A percentile compares a stretch with the other conserved stretches of the same genome.
Conservation (phyloP, 2,329 filamentous ascomycete species). For the Xylaria sp. region DNA sequence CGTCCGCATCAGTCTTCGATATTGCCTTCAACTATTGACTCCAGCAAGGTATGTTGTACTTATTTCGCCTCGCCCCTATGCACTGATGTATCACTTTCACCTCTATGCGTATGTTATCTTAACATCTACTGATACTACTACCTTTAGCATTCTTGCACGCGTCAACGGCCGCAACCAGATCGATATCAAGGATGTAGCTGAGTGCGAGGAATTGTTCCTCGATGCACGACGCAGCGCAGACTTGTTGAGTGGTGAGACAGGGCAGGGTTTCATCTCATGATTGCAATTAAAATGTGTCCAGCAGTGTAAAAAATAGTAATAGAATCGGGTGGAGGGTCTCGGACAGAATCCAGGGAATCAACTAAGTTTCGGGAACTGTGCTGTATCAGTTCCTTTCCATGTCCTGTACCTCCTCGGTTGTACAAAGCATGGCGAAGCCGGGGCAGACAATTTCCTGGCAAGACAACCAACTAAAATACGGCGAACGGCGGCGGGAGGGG, state of each 20-base stretch:
- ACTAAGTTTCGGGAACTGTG: slow-evolving; percentile 4
- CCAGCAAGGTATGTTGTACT: slow-evolving; percentile 73
- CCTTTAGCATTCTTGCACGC: slow-evolving; percentile 80
- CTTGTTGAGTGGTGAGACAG: slow-evolving; percentile 71
- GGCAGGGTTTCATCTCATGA: slow-evolving; percentile 72
- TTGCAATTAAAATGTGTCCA: not conserved
- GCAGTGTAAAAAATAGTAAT: slow-evolving; percentile 31
- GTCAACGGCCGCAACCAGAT: slow-evolving; percentile 82
- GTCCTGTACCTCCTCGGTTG: slow-evolving; percentile 20
- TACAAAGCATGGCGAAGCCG: slow-evolving; percentile 28
- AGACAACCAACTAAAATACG: slow-evolving; percentile 28
- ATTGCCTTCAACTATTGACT: slow-evolving; percentile 90
- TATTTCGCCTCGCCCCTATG: slow-evolving; percentile 20
- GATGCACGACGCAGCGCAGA: slow-evolving; percentile 81
- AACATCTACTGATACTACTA: slow-evolving; percentile 30
- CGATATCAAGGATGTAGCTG: slow-evolving; percentile 78
- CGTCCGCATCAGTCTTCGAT: slow-evolving; percentile 87
- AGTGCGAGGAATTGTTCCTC: slow-evolving; percentile 86
- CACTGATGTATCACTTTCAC: slow-evolving; percentile 3
- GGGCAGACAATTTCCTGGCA: slow-evolving; percentile 29
- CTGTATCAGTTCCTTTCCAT: slow-evolving; percentile 13
- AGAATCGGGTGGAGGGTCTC: slow-evolving; percentile 8
- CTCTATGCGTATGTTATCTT: slow-evolving; percentile 23
- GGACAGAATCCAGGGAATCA: slow-evolving; percentile 9
- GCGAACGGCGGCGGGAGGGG: slow-evolving; percentile 29